A percentile compares a stretch with the other conserved stretches of the same genome.
Evolutionary conservation across 768 basidiomycete genomes (phyloP).

Genomic region (Sporobolomyces phaffii): DNA sequence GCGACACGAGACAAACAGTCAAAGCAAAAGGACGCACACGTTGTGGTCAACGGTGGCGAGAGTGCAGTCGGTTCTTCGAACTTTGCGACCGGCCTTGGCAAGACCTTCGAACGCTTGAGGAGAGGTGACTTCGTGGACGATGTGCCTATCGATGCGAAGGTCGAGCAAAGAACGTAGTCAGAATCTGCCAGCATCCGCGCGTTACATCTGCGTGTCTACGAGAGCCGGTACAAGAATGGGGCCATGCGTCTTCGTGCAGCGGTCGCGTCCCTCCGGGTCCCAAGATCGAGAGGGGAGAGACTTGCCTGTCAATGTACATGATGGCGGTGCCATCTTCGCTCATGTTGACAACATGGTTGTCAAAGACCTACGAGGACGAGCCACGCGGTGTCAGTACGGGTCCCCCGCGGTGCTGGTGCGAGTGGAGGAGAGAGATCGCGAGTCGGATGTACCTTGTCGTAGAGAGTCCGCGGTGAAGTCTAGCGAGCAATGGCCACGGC

Average conservation of each 20-base stretch:
- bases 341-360: constrained; percentile 76
- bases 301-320: constrained; percentile 48
- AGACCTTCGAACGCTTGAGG: constrained; percentile 60
- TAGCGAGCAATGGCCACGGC: neutral
- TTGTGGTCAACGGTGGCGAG: constrained; percentile 77
- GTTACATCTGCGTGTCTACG: too few species aligned
- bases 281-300: neutral
- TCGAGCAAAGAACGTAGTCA: too few species aligned
- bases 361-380: constrained; percentile 61
- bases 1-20: neutral
- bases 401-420: too few species aligned
- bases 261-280: too few species aligned
- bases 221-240: too few species aligned
- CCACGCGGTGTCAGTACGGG: neutral
- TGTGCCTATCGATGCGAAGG: constrained; percentile 51
- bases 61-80: constrained; percentile 80
- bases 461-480: constrained; percentile 61
- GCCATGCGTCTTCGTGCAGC: too few species aligned
- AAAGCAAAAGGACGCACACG: constrained; percentile 9
- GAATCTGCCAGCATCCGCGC: too few species aligned
- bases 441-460: constrained; percentile 61
- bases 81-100: constrained; percentile 61
- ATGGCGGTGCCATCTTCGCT: constrained; percentile 46
- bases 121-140: constrained; percentile 87
- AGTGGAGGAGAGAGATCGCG: neutral